Conservation (phyloP, 2,329 filamentous ascomycete genomes). For the Xylariaceae sp. region DNA sequence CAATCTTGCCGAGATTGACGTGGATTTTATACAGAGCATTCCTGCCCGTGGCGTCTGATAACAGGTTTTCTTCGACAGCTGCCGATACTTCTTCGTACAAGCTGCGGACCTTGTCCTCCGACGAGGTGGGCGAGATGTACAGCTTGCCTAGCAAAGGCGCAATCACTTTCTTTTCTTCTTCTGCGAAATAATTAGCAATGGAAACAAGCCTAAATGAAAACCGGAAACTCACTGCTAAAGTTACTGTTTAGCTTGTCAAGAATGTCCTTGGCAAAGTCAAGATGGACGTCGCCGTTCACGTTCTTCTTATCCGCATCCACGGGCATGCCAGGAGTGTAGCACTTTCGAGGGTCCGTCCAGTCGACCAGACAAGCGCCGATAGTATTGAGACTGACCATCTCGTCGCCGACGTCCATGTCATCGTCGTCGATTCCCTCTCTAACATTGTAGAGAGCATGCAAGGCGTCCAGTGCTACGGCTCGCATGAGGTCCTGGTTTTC, state of each 20-base stretch:
- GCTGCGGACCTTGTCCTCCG: conserved; percentile 59
- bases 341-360: conserved; percentile 93
- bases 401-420: conserved; percentile 72
- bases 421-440: conserved; percentile 75
- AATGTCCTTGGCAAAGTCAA: conserved; percentile 76
- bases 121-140: conserved; percentile 70
- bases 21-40: conserved; percentile 72
- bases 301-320: conserved; percentile 63
- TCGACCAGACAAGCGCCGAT: conserved; percentile 85
- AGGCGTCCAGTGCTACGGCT: conserved; percentile 69
- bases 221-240: conserved; percentile 62
- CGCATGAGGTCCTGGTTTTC: conserved; percentile 86
- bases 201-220: background rate
- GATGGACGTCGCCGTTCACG: conserved; percentile 77
- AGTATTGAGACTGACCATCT: conserved; percentile 76
- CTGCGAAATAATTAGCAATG: conserved; percentile 42
- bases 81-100: conserved; percentile 61
- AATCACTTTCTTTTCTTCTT: conserved; percentile 84
- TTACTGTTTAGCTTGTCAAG: conserved; percentile 72
- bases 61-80: conserved; percentile 64
- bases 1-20: conserved; percentile 67
- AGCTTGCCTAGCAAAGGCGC: conserved; percentile 81
- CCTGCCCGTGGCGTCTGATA: conserved; percentile 62
- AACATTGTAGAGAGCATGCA: conserved; percentile 74
- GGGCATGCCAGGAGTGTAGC: conserved; percentile 54